Evolutionary conservation across 2,329 filamentous ascomycete genomes (phyloP).

Genomic region (Alternaria novae-zelandiae): DNA sequence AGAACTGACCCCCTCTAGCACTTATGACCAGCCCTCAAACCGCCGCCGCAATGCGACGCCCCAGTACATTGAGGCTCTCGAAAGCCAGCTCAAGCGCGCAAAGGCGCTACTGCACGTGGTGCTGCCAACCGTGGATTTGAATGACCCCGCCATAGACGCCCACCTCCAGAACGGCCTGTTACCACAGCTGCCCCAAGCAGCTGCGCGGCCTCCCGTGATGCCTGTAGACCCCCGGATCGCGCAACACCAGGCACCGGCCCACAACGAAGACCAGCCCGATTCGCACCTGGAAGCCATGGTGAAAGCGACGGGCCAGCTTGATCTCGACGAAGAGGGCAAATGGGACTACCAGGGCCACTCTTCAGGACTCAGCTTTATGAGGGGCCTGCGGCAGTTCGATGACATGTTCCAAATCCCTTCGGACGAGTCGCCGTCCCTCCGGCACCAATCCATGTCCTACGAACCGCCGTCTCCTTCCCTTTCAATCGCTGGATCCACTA

Average conservation of each 20-base stretch:
- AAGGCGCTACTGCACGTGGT: slow-evolving; percentile 80
- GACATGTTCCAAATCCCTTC: slow-evolving; percentile 72
- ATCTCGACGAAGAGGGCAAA: slow-evolving; percentile 87
- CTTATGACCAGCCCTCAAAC: slow-evolving; percentile 94
- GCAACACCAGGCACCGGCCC: slow-evolving; percentile 24
- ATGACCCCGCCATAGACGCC: slow-evolving; percentile 82
- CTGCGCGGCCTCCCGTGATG: slow-evolving; percentile 28
- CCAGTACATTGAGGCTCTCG: slow-evolving; percentile 90
- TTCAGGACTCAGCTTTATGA: slow-evolving; percentile 87
- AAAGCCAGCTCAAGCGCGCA: slow-evolving; percentile 80
- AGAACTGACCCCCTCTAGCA: slow-evolving; percentile 48
- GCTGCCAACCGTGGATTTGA: slow-evolving; percentile 82
- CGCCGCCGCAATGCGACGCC: slow-evolving; percentile 87
- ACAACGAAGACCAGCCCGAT: slow-evolving; percentile 52
- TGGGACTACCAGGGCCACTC: slow-evolving; percentile 97
- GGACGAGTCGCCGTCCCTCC: slow-evolving; percentile 63
- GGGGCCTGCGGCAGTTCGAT: slow-evolving; percentile 85
- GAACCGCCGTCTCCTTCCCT: slow-evolving; percentile 75
- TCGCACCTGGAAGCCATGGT: slow-evolving; percentile 93
- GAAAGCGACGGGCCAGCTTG: slow-evolving; percentile 85
- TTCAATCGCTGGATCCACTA: slow-evolving; percentile 63
- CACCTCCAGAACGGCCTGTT: slow-evolving; percentile 72
- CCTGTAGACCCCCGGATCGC: slow-evolving; percentile 29
- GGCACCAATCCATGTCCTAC: slow-evolving; percentile 60
- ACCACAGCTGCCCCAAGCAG: slow-evolving; percentile 46